Evolutionary conservation across 208 protist genomes (phyloP).

Genomic region (Kentomonas sorsogonicus): DNA sequence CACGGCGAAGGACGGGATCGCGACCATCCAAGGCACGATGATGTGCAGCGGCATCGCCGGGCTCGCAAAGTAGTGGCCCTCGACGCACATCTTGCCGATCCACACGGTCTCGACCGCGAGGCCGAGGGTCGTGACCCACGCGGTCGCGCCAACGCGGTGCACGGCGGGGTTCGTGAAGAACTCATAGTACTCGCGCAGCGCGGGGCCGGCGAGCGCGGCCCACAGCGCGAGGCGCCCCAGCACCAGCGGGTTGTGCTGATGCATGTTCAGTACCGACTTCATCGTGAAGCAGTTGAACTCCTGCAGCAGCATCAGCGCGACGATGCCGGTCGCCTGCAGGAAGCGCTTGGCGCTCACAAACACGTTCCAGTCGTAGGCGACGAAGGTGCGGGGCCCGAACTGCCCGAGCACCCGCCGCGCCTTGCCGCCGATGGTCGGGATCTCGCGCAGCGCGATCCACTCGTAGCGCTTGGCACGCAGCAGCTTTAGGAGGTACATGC

Average conservation of each 20-base stretch:
- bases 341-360: constrained; percentile 68
- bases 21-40: constrained; percentile 61
- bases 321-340: constrained; percentile 52
- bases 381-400: constrained; percentile 79
- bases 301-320: constrained; percentile 83
- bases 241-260: constrained; percentile 85
- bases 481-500: constrained; percentile 56
- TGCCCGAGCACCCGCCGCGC: constrained; percentile 60
- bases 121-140: constrained; percentile 80
- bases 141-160: constrained; percentile 84
- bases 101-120: constrained; percentile 72
- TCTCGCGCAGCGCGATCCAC: constrained; percentile 70
- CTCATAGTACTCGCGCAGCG: constrained; percentile 91
- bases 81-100: constrained; percentile 60
- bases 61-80: constrained; percentile 76
- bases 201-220: constrained; percentile 79
- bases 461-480: constrained; percentile 73
- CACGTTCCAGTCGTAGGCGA: constrained; percentile 89
- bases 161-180: constrained; percentile 74
- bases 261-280: constrained; percentile 93
- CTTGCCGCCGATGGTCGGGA: constrained; percentile 56
- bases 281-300: constrained; percentile 96
- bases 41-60: constrained; percentile 67
- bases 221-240: constrained; percentile 81
- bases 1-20: constrained; percentile 34